Conservation (phyloP, 768 basidiomycete species). For the Lactarius vividus region DNA sequence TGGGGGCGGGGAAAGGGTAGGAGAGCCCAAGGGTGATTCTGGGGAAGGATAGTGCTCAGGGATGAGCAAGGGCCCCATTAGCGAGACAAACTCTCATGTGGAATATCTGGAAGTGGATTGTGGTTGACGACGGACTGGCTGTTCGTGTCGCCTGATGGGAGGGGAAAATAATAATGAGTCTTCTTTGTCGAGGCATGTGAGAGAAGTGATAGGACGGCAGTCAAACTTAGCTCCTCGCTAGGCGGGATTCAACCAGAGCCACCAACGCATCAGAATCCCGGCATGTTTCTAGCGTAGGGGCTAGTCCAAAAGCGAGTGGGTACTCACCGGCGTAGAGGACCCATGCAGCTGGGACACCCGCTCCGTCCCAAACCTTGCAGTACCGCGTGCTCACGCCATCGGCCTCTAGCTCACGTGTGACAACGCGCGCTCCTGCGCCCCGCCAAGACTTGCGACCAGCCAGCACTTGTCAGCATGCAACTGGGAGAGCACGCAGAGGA, state of each 20-base stretch:
- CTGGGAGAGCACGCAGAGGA: conserved; percentile 71
- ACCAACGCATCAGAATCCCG: not conserved
- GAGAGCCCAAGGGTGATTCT: conserved; percentile 31
- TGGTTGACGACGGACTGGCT: conserved; percentile 77
- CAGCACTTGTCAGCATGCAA: conserved; percentile 63
- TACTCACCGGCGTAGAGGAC: conserved; percentile 66
- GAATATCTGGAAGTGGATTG: conserved; percentile 82
- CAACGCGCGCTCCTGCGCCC: conserved; percentile 60
- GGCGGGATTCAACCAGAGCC: not conserved
- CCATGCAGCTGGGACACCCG: conserved; percentile 79
- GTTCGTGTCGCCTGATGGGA: conserved; percentile 49
- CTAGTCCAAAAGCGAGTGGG: not conserved
- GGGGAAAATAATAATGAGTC: not conserved
- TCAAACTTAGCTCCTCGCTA: not conserved
- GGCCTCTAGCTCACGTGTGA: conserved; percentile 61
- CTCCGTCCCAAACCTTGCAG: conserved; percentile 69
- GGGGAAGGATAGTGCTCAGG: conserved; percentile 70
- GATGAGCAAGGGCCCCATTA: conserved; percentile 76
- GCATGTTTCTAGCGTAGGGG: not conserved
- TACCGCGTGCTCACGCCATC: conserved; percentile 69
- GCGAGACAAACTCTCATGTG: conserved; percentile 79
- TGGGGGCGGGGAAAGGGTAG: conserved; percentile 23
- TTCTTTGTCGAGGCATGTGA: not conserved
- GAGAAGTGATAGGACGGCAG: not conserved
- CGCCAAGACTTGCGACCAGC: conserved; percentile 71